Base-by-base conservation (phyloP, 495 filamentous ascomycete species). In the Xeromyces bisporus region DNA sequence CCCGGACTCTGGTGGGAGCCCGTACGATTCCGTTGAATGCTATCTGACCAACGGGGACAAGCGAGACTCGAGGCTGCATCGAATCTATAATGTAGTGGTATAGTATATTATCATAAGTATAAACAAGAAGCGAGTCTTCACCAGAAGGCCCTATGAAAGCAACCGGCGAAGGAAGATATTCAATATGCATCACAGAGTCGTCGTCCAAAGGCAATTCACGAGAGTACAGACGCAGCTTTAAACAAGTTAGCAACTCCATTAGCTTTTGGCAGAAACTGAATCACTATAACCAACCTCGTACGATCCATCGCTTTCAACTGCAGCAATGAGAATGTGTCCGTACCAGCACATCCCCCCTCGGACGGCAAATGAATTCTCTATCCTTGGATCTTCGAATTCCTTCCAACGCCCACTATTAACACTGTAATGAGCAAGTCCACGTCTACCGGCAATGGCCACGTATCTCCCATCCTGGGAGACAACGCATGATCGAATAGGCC, bases 271-370 rank as follows among this genome's bases (percentile, higher is more conserved):
- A 9, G 16, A 10, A 13, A 6, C 17, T 3, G 15, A 4, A 28
- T 0, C 12, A 23, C 3, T 9, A 6, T 15, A 13, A 25, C 26
- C 44, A 45, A 75, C 75, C 65, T 93, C 80, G 46, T 85, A 84
- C 12, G 73, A 72, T 36, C 73, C 72, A 39, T 81, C 77, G 28
- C 73, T 71, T 49, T 96, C 91, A 18, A 93, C 75, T n/a, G 87
- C 83, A 25, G 84, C 84, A 35, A 99, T 80, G 11, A 99, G 56
- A 14, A 96, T 80, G 51, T 99, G 91, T 33, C 91, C 86, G 44
- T 86, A 82, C 91, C 91, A 99, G 43, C 85, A 93, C 84, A 99
- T 92, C 0, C 91, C 91, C 14, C 91, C 91, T 37, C 86, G 64
- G 14, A 99, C 81, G 15, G 80, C 68, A 46, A 99, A 96, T 23